A percentile compares a stretch with the other conserved stretches of the same genome.
Evolutionary conservation across 176 grass and related monocot species (phyloP).

Genomic region (Oryza meridionalis): DNA sequence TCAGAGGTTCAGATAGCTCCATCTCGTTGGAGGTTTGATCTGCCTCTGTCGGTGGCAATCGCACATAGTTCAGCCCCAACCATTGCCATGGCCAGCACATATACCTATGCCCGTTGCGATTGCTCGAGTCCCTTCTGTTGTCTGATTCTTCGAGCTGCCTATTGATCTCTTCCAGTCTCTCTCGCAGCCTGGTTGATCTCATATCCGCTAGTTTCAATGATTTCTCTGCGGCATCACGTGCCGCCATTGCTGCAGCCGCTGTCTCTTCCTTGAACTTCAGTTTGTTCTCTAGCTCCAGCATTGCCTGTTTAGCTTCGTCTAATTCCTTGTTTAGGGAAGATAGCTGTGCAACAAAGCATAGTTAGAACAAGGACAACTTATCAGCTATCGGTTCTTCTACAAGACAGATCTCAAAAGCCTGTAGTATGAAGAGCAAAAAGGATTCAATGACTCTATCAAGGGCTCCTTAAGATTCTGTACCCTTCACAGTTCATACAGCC

Average conservation of each 20-base stretch:
- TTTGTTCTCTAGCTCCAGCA: slow-evolving; percentile 84
- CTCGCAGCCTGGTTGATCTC: slow-evolving; percentile 70
- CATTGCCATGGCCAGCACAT: slow-evolving; percentile 99
- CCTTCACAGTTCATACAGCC: not conserved
- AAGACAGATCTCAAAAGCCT: not conserved
- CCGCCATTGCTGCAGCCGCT: slow-evolving; percentile 74
- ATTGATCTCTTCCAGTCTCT: slow-evolving; percentile 86
- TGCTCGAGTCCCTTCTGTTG: slow-evolving; percentile 34
- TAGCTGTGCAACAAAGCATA: slow-evolving; percentile 48
- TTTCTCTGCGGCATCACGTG: slow-evolving; percentile 84
- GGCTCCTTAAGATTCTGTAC: not conserved
- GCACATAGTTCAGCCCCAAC: slow-evolving; percentile 83
- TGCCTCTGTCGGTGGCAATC: slow-evolving; percentile 41
- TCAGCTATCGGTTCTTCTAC: not conserved
- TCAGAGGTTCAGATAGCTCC: slow-evolving; percentile 89
- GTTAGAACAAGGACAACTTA: not conserved
- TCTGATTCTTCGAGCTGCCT: slow-evolving; percentile 79
- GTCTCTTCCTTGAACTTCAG: slow-evolving; percentile 99
- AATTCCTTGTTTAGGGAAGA: slow-evolving; percentile 74
- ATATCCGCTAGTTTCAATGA: slow-evolving; percentile 74
- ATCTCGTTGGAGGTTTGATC: slow-evolving; percentile 73
- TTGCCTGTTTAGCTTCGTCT: slow-evolving; percentile 72
- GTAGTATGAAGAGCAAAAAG: not conserved
- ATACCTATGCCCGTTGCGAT: slow-evolving; percentile 60
- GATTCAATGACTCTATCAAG: not conserved